Conservation (phyloP, 441 rosid genomes). For the Populus hybrid region DNA sequence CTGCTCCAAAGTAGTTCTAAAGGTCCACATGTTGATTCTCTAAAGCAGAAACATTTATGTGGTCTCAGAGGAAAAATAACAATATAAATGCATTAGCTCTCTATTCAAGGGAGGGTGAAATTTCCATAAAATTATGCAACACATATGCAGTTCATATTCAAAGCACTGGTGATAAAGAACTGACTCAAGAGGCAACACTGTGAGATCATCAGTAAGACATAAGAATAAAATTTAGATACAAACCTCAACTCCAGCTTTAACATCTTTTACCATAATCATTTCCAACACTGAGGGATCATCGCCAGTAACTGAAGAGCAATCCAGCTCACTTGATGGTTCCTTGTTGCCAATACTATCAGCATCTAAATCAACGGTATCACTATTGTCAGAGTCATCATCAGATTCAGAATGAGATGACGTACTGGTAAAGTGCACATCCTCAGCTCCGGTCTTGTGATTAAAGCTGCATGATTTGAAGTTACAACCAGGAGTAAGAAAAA, state of each 20-base stretch:
- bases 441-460: slow-evolving; percentile 90
- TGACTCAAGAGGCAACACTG: not conserved
- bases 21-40: not conserved
- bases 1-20: not conserved
- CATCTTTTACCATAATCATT: slow-evolving; percentile 92
- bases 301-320: slow-evolving; percentile 19
- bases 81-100: not conserved
- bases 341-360: slow-evolving; percentile 24
- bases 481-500: slow-evolving; percentile 5
- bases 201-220: not conserved
- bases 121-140: not conserved
- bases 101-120: not conserved
- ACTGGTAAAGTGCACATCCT: slow-evolving; percentile 75
- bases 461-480: slow-evolving; percentile 40
- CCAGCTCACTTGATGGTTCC: slow-evolving; percentile 28
- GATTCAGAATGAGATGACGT: slow-evolving; percentile 48
- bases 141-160: no score
- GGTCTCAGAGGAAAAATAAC: no score
- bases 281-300: slow-evolving; percentile 48
- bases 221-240: not conserved
- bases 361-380: slow-evolving; percentile 17
- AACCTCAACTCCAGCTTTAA: slow-evolving; percentile 75
- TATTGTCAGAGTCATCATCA: slow-evolving; percentile 30
- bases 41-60: no score
- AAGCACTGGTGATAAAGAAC: not conserved